Base-by-base conservation (phyloP, 352 stramenopile species). In the Albugo laibachii region DNA sequence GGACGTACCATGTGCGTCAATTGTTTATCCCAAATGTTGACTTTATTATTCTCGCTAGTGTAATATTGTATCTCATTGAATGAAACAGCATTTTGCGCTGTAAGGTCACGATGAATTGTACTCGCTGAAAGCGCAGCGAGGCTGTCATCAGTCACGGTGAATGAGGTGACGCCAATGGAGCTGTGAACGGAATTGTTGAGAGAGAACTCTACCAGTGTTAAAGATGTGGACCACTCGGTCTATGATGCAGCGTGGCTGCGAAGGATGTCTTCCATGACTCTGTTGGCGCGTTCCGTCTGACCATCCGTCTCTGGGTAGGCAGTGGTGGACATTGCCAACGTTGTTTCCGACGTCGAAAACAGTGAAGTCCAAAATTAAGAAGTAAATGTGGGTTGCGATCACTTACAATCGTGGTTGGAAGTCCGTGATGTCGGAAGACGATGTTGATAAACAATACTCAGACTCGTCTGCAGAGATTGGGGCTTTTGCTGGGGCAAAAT, bases 211-310 rank as follows among this genome's bases (percentile, higher is more conserved):
- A 27, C 31, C 18, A 45, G 5, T n/a, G 50, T 6, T 27, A 24
- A 38, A 34, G 13, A 15, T 40, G 41, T 27, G 53, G n/a, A n/a
- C n/a, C n/a, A 54, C 44, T 19, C 47, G 21, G 18, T 12, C n/a
- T 19, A 20, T 15, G 1, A 13, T 45, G 3, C 13, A n/a, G 38
- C 54, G 16, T 40, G 43, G 13, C 38, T 45, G 27, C 53, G 53
- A 2, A 63, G 37, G 19, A 50, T 52, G 20, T 60, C 53, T 2
- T 35, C 43, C 1, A 62, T 18, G 20, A 54, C 47, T 20, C 50
- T 46, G 16, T 63, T 59, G 2, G 38, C 50, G n/a, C 45, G 56
- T 21, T 63, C 41, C 2, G 43, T 60, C 19, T 63, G 48, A 11
- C 44, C 53, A 37, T 63, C 48, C 1, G 47, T 54, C 36, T 57